These are phyloP conservation scores for Sporothrix mexicana DNA, from an alignment of 2,329 filamentous ascomycete genomes.

Conservation along the genomic window DNA sequence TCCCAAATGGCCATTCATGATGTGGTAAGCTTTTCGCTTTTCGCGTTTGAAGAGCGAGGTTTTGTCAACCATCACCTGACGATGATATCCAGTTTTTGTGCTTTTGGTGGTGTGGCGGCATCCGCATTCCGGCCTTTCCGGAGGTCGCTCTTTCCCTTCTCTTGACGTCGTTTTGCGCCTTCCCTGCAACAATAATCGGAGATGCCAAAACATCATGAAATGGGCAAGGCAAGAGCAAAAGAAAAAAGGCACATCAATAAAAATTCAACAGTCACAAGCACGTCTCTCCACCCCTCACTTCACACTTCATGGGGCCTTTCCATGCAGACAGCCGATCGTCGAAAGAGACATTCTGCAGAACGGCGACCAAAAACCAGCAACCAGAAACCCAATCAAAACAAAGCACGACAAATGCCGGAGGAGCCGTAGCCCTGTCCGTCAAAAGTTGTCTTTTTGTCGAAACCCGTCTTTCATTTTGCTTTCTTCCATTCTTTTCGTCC, in stretches of 20 bases:
- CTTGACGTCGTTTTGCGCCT: not conserved
- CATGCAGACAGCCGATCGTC: not conserved
- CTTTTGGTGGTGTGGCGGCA: slow-evolving; percentile 11
- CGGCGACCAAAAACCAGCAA: too few relatives aligned
- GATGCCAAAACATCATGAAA: not conserved
- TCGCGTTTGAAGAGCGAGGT: not conserved
- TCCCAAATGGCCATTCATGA: too few relatives aligned
- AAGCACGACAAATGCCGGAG: slow-evolving; percentile 27
- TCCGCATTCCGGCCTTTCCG: slow-evolving; percentile 9
- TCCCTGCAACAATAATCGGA: not conserved
- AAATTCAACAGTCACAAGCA: slow-evolving; percentile 21
- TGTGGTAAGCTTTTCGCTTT: not conserved
- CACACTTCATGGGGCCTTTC: not conserved
- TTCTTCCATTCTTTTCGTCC: not conserved
- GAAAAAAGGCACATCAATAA: not conserved
- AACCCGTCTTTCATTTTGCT: not conserved
- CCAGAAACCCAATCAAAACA: not conserved
- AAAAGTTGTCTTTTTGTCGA: not conserved
- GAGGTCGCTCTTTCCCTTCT: not conserved
- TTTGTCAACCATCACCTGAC: slow-evolving; percentile 27
- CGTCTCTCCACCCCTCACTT: not conserved
- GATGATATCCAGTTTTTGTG: not conserved
- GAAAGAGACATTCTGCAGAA: too few relatives aligned
- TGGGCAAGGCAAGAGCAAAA: not conserved
- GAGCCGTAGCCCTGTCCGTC: not conserved